Evolutionary conservation across 164 flowering plant species (phyloP).

Genomic region (Tetracentron sinense): DNA sequence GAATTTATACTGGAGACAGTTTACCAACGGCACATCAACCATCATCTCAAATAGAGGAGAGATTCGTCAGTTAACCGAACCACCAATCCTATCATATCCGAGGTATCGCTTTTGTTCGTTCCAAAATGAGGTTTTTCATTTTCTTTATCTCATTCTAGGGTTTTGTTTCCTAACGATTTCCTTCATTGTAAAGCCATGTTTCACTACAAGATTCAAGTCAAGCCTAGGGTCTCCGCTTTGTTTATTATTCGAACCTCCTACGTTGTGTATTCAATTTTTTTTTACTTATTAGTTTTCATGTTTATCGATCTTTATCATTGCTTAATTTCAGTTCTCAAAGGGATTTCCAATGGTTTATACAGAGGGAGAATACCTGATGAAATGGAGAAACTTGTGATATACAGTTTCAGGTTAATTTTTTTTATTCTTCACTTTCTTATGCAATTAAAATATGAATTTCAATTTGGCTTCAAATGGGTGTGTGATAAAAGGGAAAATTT

Average conservation of each 20-base stretch:
- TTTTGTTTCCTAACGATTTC: neutral
- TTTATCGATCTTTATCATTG: conserved; percentile 1
- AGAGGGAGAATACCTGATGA: conserved; percentile 87
- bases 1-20: too few species aligned
- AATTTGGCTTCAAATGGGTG: too few species aligned
- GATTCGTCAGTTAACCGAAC: too few species aligned
- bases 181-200: neutral
- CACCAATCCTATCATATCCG: conserved; percentile 89
- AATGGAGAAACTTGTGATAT: conserved; percentile 62
- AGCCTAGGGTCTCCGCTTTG: neutral
- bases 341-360: conserved; percentile 78
- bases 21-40: too few species aligned
- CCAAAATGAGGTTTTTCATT: neutral
- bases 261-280: too few species aligned
- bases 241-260: too few species aligned
- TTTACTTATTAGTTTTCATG: too few species aligned
- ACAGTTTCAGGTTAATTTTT: neutral
- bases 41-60: too few species aligned
- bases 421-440: too few species aligned
- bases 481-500: too few species aligned
- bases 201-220: neutral
- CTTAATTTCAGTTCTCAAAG: conserved; percentile 60
- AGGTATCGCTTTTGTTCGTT: conserved; percentile 34
- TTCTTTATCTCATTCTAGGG: neutral
- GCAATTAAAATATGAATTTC: too few species aligned